phyloP scores from a whole-genome alignment of 805 yeast genomes.

The Kodamaea laetipori region DNA sequence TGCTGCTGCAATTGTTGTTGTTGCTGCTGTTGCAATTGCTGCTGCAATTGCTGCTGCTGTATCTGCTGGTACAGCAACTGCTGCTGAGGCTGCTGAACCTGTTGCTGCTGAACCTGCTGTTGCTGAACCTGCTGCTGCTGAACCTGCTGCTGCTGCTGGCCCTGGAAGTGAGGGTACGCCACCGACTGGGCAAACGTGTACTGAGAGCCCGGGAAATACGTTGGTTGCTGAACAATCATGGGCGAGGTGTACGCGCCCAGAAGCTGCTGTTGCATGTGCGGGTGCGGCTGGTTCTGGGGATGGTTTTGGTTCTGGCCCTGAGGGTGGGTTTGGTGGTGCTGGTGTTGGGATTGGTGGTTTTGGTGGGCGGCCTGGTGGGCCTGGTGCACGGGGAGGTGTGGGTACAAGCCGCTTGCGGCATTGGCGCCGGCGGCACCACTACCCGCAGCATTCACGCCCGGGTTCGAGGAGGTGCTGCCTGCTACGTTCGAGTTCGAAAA shows the following conservation, averaged over 20 bases:
- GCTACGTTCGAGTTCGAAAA: slow-evolving; percentile 6
- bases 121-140: slow-evolving; percentile 17
- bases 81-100: slow-evolving; percentile 11
- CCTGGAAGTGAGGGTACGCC: slow-evolving; percentile 7
- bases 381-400: slow-evolving; percentile 15
- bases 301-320: slow-evolving; percentile 12
- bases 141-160: slow-evolving; percentile 14
- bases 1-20: slow-evolving; percentile 14
- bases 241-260: slow-evolving; percentile 20
- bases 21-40: slow-evolving; percentile 5
- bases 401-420: slow-evolving; percentile 6
- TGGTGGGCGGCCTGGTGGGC: slow-evolving; percentile 11
- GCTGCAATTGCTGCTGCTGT: slow-evolving; percentile 11
- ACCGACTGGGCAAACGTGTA: slow-evolving; percentile 15
- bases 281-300: slow-evolving; percentile 5
- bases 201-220: slow-evolving; percentile 19
- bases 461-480: not conserved
- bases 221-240: slow-evolving; percentile 28
- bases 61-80: slow-evolving; percentile 7
- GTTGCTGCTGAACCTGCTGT: slow-evolving; percentile 15
- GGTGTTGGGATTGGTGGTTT: slow-evolving; percentile 10
- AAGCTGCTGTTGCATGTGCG: slow-evolving; percentile 6
- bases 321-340: slow-evolving; percentile 10
- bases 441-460: not conserved
- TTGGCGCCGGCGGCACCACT: slow-evolving; percentile 2